Percentiles rank a stretch among this genome's conserved stretches.
Evolutionary conservation across 805 yeast species (phyloP).

Genomic region (Saturnispora bothae): DNA sequence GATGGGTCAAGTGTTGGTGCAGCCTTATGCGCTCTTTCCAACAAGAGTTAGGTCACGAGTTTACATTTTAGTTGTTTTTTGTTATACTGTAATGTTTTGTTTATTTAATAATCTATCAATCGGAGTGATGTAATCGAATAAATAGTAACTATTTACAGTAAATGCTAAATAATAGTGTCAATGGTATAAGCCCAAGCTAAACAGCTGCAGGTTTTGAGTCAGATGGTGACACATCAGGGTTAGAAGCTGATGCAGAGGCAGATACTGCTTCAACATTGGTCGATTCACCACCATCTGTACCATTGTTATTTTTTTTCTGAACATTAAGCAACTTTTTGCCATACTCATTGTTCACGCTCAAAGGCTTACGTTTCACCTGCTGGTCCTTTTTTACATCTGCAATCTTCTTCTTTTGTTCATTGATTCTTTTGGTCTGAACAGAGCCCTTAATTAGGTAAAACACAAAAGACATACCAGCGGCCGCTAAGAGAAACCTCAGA

Average conservation of each 20-base stretch:
- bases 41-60: conserved; percentile 2
- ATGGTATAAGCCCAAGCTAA: too few relatives aligned
- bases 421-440: conserved; percentile 3
- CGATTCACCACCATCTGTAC: too few relatives aligned
- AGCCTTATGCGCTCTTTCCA: conserved; percentile 68
- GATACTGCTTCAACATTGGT: too few relatives aligned
- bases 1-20: conserved; percentile 98
- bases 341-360: conserved; percentile 10
- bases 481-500: conserved; percentile 7
- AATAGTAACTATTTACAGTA: too few relatives aligned
- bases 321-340: conserved; percentile 8
- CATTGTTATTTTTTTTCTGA: too few relatives aligned
- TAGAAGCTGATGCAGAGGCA: too few relatives aligned
- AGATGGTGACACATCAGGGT: too few relatives aligned
- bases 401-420: background rate
- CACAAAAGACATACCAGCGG: conserved; percentile 3
- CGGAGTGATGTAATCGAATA: too few relatives aligned
- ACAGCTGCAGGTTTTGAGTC: too few relatives aligned
- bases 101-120: too few relatives aligned
- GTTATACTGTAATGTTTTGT: background rate
- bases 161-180: too few relatives aligned
- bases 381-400: background rate
- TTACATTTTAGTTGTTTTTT: background rate
- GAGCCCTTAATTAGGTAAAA: conserved; percentile 10
- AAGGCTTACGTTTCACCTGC: conserved; percentile 1